Conservation (phyloP, 768 basidiomycete species). For the Xerocomus brunneocitrinus region DNA sequence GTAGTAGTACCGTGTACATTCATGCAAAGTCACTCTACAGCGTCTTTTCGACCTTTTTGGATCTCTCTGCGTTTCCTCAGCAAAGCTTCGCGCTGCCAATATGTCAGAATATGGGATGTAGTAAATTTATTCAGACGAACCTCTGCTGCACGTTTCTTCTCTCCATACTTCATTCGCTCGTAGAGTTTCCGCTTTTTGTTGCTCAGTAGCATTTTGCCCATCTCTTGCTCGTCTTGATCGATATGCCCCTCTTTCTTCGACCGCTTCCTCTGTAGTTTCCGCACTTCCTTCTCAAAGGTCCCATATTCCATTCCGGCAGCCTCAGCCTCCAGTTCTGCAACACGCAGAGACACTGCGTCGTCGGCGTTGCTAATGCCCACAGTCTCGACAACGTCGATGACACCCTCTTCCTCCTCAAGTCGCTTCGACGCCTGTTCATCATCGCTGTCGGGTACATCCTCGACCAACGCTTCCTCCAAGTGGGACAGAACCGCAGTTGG, state of each 20-base stretch:
- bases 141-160: conserved; percentile 73
- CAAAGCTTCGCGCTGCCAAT: conserved; percentile 52
- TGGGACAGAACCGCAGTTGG: conserved; percentile 40
- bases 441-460: conserved; percentile 28
- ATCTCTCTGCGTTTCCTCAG: conserved; percentile 55
- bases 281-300: conserved; percentile 72
- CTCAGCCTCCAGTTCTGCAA: conserved; percentile 91
- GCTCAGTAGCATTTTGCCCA: conserved; percentile 98
- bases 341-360: conserved; percentile 68
- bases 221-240: conserved; percentile 59
- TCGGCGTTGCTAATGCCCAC: conserved; percentile 33
- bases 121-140: conserved; percentile 41
- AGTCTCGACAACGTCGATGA: conserved; percentile 25
- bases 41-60: conserved; percentile 37
- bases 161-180: conserved; percentile 86
- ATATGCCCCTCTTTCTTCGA: conserved; percentile 32
- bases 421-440: conserved; percentile 23
- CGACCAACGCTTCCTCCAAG: conserved; percentile 23
- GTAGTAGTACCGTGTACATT: not conserved
- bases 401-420: conserved; percentile 24
- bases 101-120: conserved; percentile 7
- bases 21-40: conserved; percentile 13
- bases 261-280: conserved; percentile 48
- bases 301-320: conserved; percentile 77
- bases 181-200: conserved; percentile 91